These are phyloP conservation scores for Monosporozyma servazzii DNA, from an alignment of 805 yeast species.

Conservation along the genomic window DNA sequence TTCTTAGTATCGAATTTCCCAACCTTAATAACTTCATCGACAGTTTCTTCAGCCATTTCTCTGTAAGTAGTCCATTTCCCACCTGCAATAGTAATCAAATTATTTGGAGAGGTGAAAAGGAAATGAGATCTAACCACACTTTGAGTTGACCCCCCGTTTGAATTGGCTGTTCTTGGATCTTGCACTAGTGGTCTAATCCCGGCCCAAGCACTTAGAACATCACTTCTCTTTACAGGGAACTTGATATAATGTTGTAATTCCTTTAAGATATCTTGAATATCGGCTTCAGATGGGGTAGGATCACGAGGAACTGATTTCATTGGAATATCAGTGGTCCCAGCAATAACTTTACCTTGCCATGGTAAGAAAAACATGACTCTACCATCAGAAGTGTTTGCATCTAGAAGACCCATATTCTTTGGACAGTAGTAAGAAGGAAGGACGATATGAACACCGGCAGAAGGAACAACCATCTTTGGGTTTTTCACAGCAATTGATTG, in stretches of 20 bases:
- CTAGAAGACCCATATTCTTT: constrained; percentile 74
- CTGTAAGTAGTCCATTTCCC: constrained; percentile 99
- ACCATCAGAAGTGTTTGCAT: constrained; percentile 89
- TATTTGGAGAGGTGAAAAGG: constrained; percentile 60
- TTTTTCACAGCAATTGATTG: constrained; percentile 21
- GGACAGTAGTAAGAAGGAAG: constrained; percentile 92
- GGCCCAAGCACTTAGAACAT: constrained; percentile 91
- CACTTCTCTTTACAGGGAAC: constrained; percentile 81
- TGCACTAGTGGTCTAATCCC: constrained; percentile 93
- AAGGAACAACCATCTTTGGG: constrained; percentile 85
- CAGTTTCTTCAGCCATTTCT: constrained; percentile 94
- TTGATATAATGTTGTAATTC: constrained; percentile 86
- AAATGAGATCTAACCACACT: constrained; percentile 87
- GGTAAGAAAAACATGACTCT: constrained; percentile 95
- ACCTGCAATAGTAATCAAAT: constrained; percentile 83
- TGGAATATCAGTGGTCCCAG: constrained; percentile 95
- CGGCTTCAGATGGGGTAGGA: constrained; percentile 82
- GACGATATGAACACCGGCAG: constrained; percentile 87
- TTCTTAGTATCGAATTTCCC: constrained; percentile 27
- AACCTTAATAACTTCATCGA: constrained; percentile 56
- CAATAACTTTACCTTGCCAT: constrained; percentile 94
- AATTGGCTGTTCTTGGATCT: constrained; percentile 52
- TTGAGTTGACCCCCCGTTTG: constrained; percentile 52
- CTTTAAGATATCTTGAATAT: constrained; percentile 74
- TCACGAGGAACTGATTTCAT: constrained; percentile 56